Conservation (phyloP, 345 rosid species). For the Lumnitzera racemosa region DNA sequence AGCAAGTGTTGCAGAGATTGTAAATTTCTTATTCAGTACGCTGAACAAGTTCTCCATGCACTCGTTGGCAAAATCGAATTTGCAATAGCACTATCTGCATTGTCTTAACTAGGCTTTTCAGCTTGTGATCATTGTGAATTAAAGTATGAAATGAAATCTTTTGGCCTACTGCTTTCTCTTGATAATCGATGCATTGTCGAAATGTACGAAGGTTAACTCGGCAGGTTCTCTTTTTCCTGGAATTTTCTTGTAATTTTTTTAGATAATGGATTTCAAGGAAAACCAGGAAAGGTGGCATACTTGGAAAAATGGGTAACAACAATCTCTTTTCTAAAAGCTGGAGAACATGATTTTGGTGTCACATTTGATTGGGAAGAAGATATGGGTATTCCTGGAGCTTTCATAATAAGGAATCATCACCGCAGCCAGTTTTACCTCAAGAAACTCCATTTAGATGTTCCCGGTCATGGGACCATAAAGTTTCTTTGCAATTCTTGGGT, state of each 20-base stretch:
- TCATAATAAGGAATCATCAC: constrained; percentile 6
- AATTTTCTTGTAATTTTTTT: not conserved
- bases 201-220: too few relatives aligned
- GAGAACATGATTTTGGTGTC: constrained; percentile 9
- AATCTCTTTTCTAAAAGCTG: constrained; percentile 4
- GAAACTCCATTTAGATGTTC: constrained; percentile 5
- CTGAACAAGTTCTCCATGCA: too few relatives aligned
- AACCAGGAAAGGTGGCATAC: constrained; percentile 9
- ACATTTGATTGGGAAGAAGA: constrained; percentile 10
- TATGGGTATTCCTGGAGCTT: constrained; percentile 9
- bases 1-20: too few relatives aligned
- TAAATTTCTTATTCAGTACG: too few relatives aligned
- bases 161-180: too few relatives aligned
- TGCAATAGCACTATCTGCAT: too few relatives aligned
- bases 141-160: too few relatives aligned
- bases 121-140: too few relatives aligned
- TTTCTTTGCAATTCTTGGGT: constrained; percentile 21
- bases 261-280: constrained; percentile 8
- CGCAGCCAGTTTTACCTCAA: constrained; percentile 15
- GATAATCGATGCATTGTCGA: too few relatives aligned
- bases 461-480: constrained; percentile 2
- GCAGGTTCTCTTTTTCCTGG: too few relatives aligned
- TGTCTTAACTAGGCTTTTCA: too few relatives aligned
- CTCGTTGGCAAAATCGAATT: too few relatives aligned
- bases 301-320: constrained; percentile 12